Base-by-base conservation (phyloP, 2,329 filamentous ascomycete species). In the Sclerotinia subarctica region DNA sequence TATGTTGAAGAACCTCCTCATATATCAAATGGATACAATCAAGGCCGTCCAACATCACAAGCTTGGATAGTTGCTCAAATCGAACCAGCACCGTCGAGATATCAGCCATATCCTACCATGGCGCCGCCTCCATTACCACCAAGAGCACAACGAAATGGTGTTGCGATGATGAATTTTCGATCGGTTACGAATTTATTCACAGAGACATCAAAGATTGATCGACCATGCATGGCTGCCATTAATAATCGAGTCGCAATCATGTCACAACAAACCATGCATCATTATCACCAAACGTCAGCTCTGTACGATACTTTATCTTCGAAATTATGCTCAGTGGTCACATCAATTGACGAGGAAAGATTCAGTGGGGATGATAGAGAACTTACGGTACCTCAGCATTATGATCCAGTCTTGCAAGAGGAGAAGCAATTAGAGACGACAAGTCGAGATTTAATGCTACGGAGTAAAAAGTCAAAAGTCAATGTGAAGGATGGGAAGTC, bases 261-360 rank as follows among this genome's bases (percentile, higher is more conserved):
- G 78, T 81, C 84, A 54, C 74, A 75, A 17, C 74, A 80, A 49
- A 79, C 79, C 24, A 79, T 80, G 0, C 81, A 83, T 72, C 77
- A 84, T 35, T 75, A 82, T 53, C 80, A 81, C 70, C 81, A 83
- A 71, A 79, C 79, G 6, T 80, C 81, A 19, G 79, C 80, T 7
- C 77, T 86, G 24, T 87, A 82, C 73, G 86, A 91, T 73, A 80
- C 86, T 66, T 84, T 93, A 58, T 85, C 82, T 19, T 81, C 81
- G 4, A 87, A 87, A 64, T 84, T 94, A 69, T 85, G 92, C 76
- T 80, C 86, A 56, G 83, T 92, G 68, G 86, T 94, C 76, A 92
- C 90, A 0, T 82, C 85, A 38, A 93, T 94, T 67, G 91, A 94
- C 76, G 81, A 83, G 26, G 89, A 91, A 35, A 80, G 79, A 42